Conservation (phyloP, 2,329 filamentous ascomycete genomes). For the Phaeosphaeria sp. region DNA sequence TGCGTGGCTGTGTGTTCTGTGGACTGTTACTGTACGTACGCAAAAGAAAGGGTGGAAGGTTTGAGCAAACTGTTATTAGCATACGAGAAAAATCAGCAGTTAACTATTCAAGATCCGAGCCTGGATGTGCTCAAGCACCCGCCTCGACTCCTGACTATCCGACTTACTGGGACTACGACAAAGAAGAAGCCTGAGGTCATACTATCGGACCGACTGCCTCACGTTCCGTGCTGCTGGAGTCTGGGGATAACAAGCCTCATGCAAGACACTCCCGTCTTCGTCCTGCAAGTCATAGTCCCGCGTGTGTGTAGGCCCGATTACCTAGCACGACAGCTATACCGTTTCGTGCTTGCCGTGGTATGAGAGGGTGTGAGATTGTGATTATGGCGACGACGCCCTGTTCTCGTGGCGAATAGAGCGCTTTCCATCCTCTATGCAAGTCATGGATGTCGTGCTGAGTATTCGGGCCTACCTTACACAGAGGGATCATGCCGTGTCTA, state of each 20-base stretch:
- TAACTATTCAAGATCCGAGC: neutral
- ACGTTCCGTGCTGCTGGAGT: neutral
- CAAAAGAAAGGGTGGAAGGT: slow-evolving; percentile 42
- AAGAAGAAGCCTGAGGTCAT: neutral
- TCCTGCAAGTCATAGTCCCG: too few relatives aligned
- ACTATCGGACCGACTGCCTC: neutral
- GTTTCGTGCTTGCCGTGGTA: too few relatives aligned
- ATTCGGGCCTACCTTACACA: neutral
- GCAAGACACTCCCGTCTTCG: neutral
- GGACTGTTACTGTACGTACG: slow-evolving; percentile 28
- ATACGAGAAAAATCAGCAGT: neutral
- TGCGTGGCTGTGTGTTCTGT: slow-evolving; percentile 33
- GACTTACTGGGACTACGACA: neutral
- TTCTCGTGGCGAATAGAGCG: neutral
- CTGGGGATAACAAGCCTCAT: neutral
- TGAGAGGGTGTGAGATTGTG: too few relatives aligned
- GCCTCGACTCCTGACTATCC: neutral
- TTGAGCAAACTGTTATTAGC: slow-evolving; percentile 8
- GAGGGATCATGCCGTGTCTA: too few relatives aligned
- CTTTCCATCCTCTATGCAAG: neutral
- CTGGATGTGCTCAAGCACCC: neutral
- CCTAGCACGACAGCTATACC: too few relatives aligned
- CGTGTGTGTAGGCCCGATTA: too few relatives aligned
- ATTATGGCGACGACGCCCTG: too few relatives aligned
- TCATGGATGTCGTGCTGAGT: neutral